These are phyloP conservation scores for Circinella umbellata DNA, from an alignment of 371 early-diverging fungal genomes.

Conservation along the genomic window DNA sequence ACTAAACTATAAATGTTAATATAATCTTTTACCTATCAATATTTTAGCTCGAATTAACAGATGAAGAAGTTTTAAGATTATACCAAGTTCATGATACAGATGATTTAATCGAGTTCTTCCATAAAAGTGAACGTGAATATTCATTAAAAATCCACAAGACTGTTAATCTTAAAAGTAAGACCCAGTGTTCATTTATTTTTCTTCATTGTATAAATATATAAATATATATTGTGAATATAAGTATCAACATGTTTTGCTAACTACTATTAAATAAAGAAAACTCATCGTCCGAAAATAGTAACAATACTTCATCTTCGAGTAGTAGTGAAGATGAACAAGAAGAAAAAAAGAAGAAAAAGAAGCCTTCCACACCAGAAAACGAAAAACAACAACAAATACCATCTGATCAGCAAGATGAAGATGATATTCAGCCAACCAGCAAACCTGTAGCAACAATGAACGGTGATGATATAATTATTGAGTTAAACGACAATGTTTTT, in stretches of 20 bases:
- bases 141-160: slow-evolving; percentile 52
- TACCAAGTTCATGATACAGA: slow-evolving; percentile 35
- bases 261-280: slow-evolving; percentile 8
- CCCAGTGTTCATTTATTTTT: background rate
- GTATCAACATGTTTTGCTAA: background rate
- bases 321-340: slow-evolving; percentile 4
- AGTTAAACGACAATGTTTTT: slow-evolving; percentile 48
- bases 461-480: slow-evolving; percentile 24
- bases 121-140: slow-evolving; percentile 38
- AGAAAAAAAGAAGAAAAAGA: background rate
- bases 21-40: background rate
- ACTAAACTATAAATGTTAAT: too few relatives aligned
- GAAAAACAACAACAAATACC: background rate
- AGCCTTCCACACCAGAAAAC: background rate
- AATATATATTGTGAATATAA: slow-evolving; percentile 5
- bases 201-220: background rate
- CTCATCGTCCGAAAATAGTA: background rate
- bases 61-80: slow-evolving; percentile 32
- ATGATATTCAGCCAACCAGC: background rate
- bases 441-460: slow-evolving; percentile 2
- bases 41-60: slow-evolving; percentile 37
- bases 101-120: slow-evolving; percentile 49
- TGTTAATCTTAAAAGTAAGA: slow-evolving; percentile 25
- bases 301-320: background rate
- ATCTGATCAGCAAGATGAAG: background rate